These are phyloP conservation scores for Pleurotus salmoneostramineus DNA, from an alignment of 768 basidiomycete species.

Conservation along the genomic window DNA sequence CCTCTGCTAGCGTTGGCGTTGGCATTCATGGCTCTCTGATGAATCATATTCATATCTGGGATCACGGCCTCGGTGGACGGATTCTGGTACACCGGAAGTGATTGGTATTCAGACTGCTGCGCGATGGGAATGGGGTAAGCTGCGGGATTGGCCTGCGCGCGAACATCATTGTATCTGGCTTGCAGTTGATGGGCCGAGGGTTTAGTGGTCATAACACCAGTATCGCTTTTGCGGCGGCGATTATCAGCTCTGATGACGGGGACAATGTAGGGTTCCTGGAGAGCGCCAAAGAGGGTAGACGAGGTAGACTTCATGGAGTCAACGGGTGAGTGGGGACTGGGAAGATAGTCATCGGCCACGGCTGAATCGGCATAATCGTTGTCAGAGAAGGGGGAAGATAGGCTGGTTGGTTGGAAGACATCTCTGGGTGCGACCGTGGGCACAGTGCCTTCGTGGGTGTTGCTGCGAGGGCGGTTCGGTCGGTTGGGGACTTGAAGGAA, in stretches of 20 bases:
- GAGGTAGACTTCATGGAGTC: slow-evolving; percentile 4
- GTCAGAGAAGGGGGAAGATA: not conserved
- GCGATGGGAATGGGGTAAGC: not conserved
- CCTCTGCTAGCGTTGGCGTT: not conserved
- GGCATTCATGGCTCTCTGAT: not conserved
- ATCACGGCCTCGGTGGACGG: not conserved
- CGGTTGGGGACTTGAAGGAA: slow-evolving; percentile 14
- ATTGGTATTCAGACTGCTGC: not conserved
- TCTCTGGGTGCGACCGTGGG: slow-evolving; percentile 2
- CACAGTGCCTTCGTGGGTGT: slow-evolving; percentile 3
- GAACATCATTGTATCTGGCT: not conserved
- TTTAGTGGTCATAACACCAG: not conserved
- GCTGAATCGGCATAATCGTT: not conserved
- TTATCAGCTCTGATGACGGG: not conserved
- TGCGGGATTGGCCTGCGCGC: not conserved
- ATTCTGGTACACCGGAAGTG: not conserved
- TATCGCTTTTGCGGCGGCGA: slow-evolving; percentile 6
- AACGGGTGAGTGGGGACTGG: slow-evolving; percentile 1
- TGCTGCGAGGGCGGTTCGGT: slow-evolving; percentile 7
- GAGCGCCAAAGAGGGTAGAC: not conserved
- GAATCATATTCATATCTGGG: not conserved
- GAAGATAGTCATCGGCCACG: not conserved
- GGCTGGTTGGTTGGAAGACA: not conserved
- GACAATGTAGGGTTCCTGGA: not conserved
- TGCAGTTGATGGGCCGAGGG: slow-evolving; percentile 1